Evolutionary conservation across 345 rosid species (phyloP).

Genomic region (Conringia planisiliqua): DNA sequence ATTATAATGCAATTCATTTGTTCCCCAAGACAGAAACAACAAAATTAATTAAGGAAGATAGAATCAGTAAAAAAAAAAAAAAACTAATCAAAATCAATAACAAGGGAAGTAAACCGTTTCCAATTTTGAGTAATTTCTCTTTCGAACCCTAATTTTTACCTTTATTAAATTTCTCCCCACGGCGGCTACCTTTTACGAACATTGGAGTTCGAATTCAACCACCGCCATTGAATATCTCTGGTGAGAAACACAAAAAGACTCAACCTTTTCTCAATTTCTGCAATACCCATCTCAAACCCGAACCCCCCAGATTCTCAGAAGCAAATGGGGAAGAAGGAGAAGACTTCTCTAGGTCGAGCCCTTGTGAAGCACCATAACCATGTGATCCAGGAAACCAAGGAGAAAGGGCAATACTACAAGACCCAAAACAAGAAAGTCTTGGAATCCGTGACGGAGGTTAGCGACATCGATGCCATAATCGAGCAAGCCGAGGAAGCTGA

Average conservation of each 20-base stretch:
- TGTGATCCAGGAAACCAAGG: constrained; percentile 75
- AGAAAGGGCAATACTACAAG: constrained; percentile 59
- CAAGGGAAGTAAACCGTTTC: neutral
- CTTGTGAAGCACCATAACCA: constrained; percentile 91
- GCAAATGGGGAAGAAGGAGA: constrained; percentile 77
- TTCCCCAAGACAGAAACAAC: too few relatives aligned
- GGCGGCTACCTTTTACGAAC: neutral
- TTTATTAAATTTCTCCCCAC: neutral
- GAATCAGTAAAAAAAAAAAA: too few relatives aligned
- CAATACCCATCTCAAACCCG: neutral
- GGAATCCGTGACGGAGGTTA: constrained; percentile 75
- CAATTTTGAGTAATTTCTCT: neutral
- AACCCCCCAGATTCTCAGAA: neutral
- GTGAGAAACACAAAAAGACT: neutral
- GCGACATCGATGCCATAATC: constrained; percentile 80
- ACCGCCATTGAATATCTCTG: neutral
- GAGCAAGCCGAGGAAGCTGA: constrained; percentile 71
- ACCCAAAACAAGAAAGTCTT: constrained; percentile 66
- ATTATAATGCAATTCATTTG: too few relatives aligned
- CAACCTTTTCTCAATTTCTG: neutral
- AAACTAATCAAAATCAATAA: neutral
- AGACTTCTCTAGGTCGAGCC: constrained; percentile 71
- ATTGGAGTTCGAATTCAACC: neutral
- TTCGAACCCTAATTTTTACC: neutral
- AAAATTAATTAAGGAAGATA: too few relatives aligned